Conservation (phyloP, 352 stramenopile genomes). For the Phytophthora citricola region DNA sequence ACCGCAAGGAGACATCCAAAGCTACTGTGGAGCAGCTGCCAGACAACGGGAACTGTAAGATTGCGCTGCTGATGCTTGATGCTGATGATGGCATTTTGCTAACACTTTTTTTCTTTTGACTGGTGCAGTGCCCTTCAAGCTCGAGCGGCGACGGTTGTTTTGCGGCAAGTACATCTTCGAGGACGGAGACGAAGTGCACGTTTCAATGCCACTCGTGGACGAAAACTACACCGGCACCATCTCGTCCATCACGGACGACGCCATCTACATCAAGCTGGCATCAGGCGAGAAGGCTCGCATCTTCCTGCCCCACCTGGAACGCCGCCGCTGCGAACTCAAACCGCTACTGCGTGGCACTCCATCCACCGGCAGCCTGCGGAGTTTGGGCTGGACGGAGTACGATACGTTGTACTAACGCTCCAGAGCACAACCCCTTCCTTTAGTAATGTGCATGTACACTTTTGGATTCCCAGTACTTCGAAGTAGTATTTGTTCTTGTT, state of each 20-base stretch:
- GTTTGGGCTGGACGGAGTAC: slow-evolving; percentile 67
- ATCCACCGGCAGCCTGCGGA: slow-evolving; percentile 55
- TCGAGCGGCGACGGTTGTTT: slow-evolving; percentile 60
- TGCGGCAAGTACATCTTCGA: slow-evolving; percentile 83
- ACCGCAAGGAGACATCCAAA: slow-evolving; percentile 40
- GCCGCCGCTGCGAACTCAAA: slow-evolving; percentile 68
- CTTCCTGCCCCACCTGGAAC: slow-evolving; percentile 58
- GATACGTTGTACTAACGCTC: slow-evolving; percentile 56
- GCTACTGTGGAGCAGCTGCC: slow-evolving; percentile 32
- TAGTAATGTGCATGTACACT: slow-evolving; percentile 32
- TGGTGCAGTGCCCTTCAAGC: slow-evolving; percentile 51
- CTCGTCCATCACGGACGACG: slow-evolving; percentile 73
- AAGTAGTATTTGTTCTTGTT: slow-evolving; percentile 29
- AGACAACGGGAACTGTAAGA: slow-evolving; percentile 42
- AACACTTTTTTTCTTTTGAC: slow-evolving; percentile 4
- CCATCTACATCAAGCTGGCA: slow-evolving; percentile 73
- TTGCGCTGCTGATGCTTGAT: background rate
- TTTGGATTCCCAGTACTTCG: slow-evolving; percentile 21
- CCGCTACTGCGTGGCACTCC: slow-evolving; percentile 61
- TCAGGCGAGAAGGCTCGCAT: slow-evolving; percentile 74
- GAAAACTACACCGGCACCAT: slow-evolving; percentile 84
- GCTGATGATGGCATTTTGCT: slow-evolving; percentile 5
- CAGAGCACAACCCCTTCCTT: slow-evolving; percentile 3
- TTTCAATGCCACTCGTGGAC: slow-evolving; percentile 66
- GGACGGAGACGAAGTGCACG: slow-evolving; percentile 80